phyloP scores from a whole-genome alignment of 139 green algal species.

The Tetradesmus obliquus region DNA sequence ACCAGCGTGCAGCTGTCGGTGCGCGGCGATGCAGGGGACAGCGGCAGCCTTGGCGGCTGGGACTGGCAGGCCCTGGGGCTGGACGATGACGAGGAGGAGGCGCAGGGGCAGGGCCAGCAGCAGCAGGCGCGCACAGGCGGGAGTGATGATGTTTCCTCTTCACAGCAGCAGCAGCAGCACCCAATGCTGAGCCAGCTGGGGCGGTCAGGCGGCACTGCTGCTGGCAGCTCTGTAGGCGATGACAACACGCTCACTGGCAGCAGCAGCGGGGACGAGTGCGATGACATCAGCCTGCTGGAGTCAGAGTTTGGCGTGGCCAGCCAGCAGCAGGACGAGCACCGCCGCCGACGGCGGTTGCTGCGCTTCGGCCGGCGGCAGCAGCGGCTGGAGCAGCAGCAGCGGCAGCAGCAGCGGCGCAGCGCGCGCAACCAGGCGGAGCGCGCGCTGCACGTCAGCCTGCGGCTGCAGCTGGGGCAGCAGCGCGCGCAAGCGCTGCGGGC shows the following conservation, averaged over 20 bases:
- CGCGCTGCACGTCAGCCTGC: not conserved
- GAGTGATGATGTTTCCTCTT: not conserved
- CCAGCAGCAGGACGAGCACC: conserved; percentile 16
- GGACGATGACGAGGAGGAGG: not conserved
- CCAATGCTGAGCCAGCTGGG: not conserved
- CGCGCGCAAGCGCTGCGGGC: not conserved
- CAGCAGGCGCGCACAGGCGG: not conserved
- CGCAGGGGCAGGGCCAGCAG: not conserved
- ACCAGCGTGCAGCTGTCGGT: conserved; percentile 1
- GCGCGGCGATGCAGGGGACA: not conserved
- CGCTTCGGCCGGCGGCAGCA: not conserved
- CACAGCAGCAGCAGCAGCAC: not conserved
- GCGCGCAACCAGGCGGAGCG: not conserved
- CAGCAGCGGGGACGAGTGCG: not conserved
- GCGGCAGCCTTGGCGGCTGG: not conserved
- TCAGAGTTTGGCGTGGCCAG: not conserved
- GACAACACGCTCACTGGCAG: not conserved
- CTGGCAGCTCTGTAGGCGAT: not conserved
- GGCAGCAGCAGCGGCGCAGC: conserved; percentile 7
- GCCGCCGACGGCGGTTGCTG: not conserved
- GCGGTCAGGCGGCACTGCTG: not conserved
- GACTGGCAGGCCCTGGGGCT: not conserved
- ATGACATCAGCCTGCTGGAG: not conserved
- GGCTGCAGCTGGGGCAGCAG: conserved; percentile 2
- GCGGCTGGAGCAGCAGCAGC: conserved; percentile 14